Evolutionary conservation across 306 rosid genomes (phyloP), one percentile per base, ranked within the genome.

Genomic region (Prunus padus): DNA sequence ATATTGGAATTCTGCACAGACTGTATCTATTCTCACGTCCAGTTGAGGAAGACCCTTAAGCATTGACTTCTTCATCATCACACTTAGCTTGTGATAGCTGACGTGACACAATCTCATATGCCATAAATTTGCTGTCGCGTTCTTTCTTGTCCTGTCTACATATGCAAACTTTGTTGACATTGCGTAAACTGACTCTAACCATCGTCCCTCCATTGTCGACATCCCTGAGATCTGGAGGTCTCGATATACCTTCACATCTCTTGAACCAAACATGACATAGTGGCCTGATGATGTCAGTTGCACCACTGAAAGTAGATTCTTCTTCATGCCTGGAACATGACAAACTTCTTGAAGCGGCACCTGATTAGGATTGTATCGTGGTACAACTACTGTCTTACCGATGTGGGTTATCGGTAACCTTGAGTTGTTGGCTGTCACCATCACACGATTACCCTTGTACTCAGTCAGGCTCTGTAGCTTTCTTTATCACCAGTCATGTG

Each of bases 401-500:
- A 45, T 26, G 8, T n/a, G n/a, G n/a, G n/a, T n/a, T n/a, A n/a
- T n/a, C n/a, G n/a, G n/a, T n/a, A n/a, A n/a, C n/a, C n/a, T 68
- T 13, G 30, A 44, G 49, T 77, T 68, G 11, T 44, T 18, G 0
- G 60, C 19, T 56, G 50, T 68, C 23, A 68, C 65, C 16, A 64
- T 50, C 31, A 49, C 47, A 0, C 31, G n/a, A 11, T 33, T 1
- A 26, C 40, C 71, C 47, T 69, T 62, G 30, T 69, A 60, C 26
- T 69, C 23, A 12, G 14, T 1, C 45, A 47, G 0, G 23, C 14
- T 10, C 8, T 54, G 33, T 23, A 72, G 16, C 33, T 72, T 65
- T 64, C 15, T 18, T 78, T 12, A 44, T 78, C 72, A 51, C 77
- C 31, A 0, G 31, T 77, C 81, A 69, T 68, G 6, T 77, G 62